Percentiles rank a stretch among this genome's conserved stretches.
Conservation (phyloP, 2,329 filamentous ascomycete genomes). For the Trichoderma guizhouense region DNA sequence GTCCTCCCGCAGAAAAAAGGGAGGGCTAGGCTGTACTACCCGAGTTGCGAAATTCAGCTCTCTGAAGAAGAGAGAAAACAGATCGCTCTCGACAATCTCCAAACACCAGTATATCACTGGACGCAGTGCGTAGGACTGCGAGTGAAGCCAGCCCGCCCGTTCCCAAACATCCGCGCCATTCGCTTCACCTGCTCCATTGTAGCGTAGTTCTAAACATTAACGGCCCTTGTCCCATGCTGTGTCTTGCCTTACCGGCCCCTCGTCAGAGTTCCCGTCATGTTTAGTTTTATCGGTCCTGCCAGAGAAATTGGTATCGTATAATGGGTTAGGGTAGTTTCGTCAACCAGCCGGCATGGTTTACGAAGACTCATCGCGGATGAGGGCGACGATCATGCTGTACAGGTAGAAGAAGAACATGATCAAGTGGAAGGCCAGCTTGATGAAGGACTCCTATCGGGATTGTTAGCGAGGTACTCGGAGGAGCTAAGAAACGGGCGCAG, state of each 20-base stretch:
- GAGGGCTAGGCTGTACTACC: background rate
- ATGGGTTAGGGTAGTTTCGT: conserved; percentile 14
- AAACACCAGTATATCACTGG: conserved; percentile 31
- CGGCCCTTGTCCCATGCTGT: conserved; percentile 8
- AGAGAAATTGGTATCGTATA: conserved; percentile 20
- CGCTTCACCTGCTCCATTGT: conserved; percentile 27
- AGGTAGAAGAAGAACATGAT: conserved; percentile 99
- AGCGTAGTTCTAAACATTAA: conserved; percentile 14
- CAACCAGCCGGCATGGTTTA: conserved; percentile 44
- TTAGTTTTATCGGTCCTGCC: conserved; percentile 16
- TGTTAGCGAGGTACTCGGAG: conserved; percentile 23
- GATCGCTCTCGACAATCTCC: conserved; percentile 26
- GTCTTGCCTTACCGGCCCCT: conserved; percentile 4
- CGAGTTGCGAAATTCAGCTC: background rate
- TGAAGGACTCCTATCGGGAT: conserved; percentile 79
- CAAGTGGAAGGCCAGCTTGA: conserved; percentile 97
- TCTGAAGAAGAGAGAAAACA: background rate
- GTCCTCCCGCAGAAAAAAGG: background rate
- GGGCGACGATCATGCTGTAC: conserved; percentile 95
- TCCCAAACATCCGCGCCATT: conserved; percentile 27
- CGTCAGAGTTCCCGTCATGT: conserved; percentile 12
- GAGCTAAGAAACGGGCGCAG: background rate
- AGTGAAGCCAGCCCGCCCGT: conserved; percentile 28
- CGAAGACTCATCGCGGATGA: conserved; percentile 91
- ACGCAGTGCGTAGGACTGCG: conserved; percentile 32